Evolutionary conservation across 2,329 filamentous ascomycete species (phyloP).

Genomic region (Mollisia scopiformis): DNA sequence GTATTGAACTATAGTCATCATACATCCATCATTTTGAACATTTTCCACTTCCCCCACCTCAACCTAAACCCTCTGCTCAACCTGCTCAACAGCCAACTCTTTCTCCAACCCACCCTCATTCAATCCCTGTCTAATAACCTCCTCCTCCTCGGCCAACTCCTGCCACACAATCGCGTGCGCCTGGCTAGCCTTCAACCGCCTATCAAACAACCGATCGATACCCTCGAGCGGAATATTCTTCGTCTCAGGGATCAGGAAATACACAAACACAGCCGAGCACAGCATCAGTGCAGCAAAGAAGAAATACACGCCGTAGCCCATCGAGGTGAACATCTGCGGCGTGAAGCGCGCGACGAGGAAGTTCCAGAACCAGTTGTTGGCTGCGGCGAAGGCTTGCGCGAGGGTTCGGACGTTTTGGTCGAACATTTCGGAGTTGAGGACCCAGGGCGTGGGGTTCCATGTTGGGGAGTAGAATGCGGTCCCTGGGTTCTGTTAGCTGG

Average conservation of each 20-base stretch:
- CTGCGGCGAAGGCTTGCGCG: conserved; percentile 72
- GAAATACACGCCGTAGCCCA: conserved; percentile 68
- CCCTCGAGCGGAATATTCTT: conserved; percentile 67
- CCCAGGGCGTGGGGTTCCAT: conserved; percentile 78
- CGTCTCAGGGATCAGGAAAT: conserved; percentile 67
- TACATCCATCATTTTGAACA: neutral
- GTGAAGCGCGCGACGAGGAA: conserved; percentile 72
- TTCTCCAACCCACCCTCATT: conserved; percentile 21
- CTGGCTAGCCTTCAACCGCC: conserved; percentile 20
- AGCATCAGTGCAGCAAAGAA: conserved; percentile 70
- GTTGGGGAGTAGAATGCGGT: conserved; percentile 68
- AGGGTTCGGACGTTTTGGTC: conserved; percentile 69
- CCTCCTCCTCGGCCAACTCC: conserved; percentile 31
- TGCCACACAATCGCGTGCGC: conserved; percentile 31
- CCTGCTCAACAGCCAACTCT: conserved; percentile 9
- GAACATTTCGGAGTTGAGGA: conserved; percentile 77
- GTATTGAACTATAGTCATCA: neutral
- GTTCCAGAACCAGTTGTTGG: conserved; percentile 71
- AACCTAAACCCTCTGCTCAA: conserved; percentile 14
- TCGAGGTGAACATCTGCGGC: conserved; percentile 62
- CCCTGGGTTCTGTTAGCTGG: conserved; percentile 9
- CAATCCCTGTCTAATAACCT: conserved; percentile 25
- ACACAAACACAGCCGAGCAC: conserved; percentile 59
- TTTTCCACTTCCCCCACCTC: too few relatives aligned
- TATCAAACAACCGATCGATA: conserved; percentile 64